Conservation (phyloP, 441 rosid genomes). For the Arabidopsis hybrid region DNA sequence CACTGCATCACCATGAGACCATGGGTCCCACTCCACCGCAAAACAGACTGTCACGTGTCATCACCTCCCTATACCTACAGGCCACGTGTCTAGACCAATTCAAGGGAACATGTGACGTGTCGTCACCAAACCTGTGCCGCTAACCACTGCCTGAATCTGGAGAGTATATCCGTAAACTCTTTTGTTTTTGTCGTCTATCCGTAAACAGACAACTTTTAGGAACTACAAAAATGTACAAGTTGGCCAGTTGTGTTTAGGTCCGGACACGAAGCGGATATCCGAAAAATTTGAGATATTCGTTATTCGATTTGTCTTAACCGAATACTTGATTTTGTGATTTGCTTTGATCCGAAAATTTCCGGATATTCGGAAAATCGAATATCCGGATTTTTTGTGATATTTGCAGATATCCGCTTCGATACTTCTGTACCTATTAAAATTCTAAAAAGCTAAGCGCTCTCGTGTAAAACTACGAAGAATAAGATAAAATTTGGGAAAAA, state of each 20-base stretch:
- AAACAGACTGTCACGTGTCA: conserved; percentile 41
- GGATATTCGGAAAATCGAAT: no score
- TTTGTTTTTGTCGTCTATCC: neutral
- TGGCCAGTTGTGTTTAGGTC: conserved; percentile 19
- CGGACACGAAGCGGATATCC: no score
- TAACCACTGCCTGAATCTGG: conserved; percentile 12
- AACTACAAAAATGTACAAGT: conserved; percentile 29
- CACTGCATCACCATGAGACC: neutral
- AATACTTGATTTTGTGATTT: no score
- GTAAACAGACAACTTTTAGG: neutral
- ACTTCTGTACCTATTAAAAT: no score
- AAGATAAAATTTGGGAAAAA: no score
- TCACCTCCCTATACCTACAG: conserved; percentile 11
- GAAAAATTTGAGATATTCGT: no score
- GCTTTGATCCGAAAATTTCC: no score
- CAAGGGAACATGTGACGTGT: conserved; percentile 28
- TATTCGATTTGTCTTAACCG: no score
- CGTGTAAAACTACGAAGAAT: no score
- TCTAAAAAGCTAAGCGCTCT: no score
- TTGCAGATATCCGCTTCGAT: no score
- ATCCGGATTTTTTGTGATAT: no score
- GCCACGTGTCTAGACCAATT: conserved; percentile 25
- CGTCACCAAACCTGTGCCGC: conserved; percentile 13
- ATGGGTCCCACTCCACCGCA: conserved; percentile 43
- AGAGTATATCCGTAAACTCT: conserved; percentile 20